Evolutionary conservation across 805 yeast genomes (phyloP).

Genomic region (Lachancea waltii): DNA sequence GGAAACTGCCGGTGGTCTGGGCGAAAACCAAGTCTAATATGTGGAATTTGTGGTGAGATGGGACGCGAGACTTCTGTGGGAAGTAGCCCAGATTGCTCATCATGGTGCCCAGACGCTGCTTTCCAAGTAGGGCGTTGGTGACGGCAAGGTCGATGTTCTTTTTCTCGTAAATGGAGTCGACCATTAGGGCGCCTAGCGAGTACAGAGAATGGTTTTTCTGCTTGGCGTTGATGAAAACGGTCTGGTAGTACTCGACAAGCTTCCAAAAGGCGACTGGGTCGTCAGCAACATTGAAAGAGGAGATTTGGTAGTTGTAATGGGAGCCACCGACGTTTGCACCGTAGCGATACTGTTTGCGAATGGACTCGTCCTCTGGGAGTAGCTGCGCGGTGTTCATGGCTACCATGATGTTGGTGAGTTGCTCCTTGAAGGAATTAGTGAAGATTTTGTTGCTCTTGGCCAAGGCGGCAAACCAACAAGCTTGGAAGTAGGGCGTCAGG

Average conservation of each 20-base stretch:
- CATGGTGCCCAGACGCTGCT: conserved; percentile 21
- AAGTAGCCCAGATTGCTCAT: conserved; percentile 25
- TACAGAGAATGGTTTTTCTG: conserved; percentile 14
- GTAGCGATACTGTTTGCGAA: conserved; percentile 15
- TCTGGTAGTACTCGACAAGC: conserved; percentile 18
- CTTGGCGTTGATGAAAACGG: conserved; percentile 10
- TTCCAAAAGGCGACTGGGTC: conserved; percentile 16
- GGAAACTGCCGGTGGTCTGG: conserved; percentile 21
- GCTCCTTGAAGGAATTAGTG: conserved; percentile 15
- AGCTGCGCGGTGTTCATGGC: conserved; percentile 17
- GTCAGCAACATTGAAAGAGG: conserved; percentile 15
- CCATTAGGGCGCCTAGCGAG: conserved; percentile 22
- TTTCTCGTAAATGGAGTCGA: conserved; percentile 13
- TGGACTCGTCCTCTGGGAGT: conserved; percentile 15
- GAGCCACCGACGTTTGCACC: conserved; percentile 26
- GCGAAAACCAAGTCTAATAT: conserved; percentile 18
- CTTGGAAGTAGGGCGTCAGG: conserved; percentile 25
- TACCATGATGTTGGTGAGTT: conserved; percentile 17
- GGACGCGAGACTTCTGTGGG: conserved; percentile 4
- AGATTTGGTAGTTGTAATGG: conserved; percentile 20
- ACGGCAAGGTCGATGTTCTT: conserved; percentile 20
- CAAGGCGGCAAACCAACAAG: conserved; percentile 19
- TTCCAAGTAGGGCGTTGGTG: conserved; percentile 12
- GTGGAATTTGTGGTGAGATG: conserved; percentile 2
- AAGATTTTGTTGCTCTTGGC: conserved; percentile 16